phyloP scores from a whole-genome alignment of 139 green algal species.

The Chlorokybus atmophyticus region DNA sequence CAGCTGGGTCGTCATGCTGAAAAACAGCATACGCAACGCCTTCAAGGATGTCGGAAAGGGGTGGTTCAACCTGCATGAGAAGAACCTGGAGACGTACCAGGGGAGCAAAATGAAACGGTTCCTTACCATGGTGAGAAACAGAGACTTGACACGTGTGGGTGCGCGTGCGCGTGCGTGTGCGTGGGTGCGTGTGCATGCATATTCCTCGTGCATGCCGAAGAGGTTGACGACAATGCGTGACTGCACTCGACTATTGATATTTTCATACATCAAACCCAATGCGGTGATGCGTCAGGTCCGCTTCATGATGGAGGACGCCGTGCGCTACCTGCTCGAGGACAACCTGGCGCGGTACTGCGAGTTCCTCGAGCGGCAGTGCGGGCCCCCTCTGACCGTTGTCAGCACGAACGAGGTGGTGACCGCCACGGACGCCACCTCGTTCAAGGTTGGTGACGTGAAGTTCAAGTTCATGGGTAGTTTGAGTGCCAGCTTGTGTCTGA shows the following conservation, averaged over 20 bases:
- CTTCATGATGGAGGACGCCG: constrained; percentile 63
- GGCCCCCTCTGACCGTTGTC: constrained; percentile 6
- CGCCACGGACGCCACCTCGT: not conserved
- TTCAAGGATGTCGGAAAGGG: constrained; percentile 52
- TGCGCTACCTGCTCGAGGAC: constrained; percentile 48
- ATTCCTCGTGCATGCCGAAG: no score
- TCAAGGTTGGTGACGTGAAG: not conserved
- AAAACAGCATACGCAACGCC: constrained; percentile 8
- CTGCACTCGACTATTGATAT: no score
- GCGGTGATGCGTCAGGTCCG: no score
- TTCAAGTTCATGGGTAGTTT: not conserved
- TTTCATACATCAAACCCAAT: no score
- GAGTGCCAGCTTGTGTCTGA: no score
- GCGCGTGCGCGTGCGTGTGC: no score
- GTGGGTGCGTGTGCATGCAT: no score
- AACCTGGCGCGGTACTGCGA: constrained; percentile 35
- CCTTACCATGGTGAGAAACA: constrained; percentile 39
- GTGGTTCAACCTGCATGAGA: constrained; percentile 69
- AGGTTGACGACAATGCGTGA: no score
- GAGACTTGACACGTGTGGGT: no score
- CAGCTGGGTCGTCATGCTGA: constrained; percentile 13
- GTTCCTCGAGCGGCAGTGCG: constrained; percentile 36
- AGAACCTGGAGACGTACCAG: constrained; percentile 48
- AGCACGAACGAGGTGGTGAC: constrained; percentile 14
- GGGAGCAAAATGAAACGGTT: constrained; percentile 52